A percentile compares a stretch with the other conserved stretches of the same genome.
Evolutionary conservation across 495 filamentous ascomycete genomes (phyloP).

Genomic region (Cenococcum geophilum): DNA sequence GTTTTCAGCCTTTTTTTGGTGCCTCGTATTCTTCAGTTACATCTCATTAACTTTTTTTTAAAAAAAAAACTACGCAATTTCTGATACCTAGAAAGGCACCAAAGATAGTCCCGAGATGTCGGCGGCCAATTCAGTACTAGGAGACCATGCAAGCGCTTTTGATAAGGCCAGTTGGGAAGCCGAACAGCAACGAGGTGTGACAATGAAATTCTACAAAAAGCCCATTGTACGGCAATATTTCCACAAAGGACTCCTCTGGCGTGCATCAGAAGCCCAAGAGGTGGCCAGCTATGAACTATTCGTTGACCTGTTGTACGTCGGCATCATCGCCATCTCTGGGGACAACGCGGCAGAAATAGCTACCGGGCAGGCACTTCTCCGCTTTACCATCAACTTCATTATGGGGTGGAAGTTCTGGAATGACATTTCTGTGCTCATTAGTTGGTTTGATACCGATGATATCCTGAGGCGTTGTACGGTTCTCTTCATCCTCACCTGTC

Average conservation of each 20-base stretch:
- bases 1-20: not conserved
- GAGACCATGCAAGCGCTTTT: slow-evolving; percentile 2
- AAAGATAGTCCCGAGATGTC: slow-evolving; percentile 24
- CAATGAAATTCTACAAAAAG: slow-evolving; percentile 43
- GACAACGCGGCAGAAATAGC: slow-evolving; percentile 49
- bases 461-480: slow-evolving; percentile 49
- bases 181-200: slow-evolving; percentile 32
- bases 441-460: slow-evolving; percentile 56
- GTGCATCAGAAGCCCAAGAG: slow-evolving; percentile 46
- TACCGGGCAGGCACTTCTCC: slow-evolving; percentile 44
- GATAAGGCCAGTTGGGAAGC: slow-evolving; percentile 5
- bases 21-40: not conserved
- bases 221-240: slow-evolving; percentile 56
- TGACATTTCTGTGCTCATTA: slow-evolving; percentile 47
- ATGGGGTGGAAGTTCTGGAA: slow-evolving; percentile 57
- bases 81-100: slow-evolving; percentile 14
- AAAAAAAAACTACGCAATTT: not conserved
- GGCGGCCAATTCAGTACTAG: slow-evolving; percentile 31
- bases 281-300: slow-evolving; percentile 56
- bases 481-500: slow-evolving; percentile 50
- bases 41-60: not conserved
- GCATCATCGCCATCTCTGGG: slow-evolving; percentile 57
- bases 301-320: slow-evolving; percentile 48
- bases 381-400: slow-evolving; percentile 51
- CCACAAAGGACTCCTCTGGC: slow-evolving; percentile 56